A percentile compares a stretch with the other conserved stretches of the same genome.
These are phyloP conservation scores for Podospora pseudopauciseta DNA, from an alignment of 495 filamentous ascomycete genomes.

Conservation along the genomic window DNA sequence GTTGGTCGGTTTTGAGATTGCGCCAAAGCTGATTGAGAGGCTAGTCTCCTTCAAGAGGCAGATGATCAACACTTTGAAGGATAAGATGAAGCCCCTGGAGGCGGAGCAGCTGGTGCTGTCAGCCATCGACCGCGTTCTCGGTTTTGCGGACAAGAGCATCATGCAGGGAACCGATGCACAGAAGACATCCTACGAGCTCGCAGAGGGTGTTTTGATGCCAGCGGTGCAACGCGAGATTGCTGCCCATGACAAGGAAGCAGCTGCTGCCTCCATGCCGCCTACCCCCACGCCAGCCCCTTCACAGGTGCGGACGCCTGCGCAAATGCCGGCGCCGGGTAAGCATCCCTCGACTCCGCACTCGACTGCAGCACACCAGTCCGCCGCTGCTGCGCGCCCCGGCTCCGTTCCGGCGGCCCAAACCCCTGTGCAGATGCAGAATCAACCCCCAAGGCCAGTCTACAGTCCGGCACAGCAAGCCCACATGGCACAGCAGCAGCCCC, in stretches of 20 bases:
- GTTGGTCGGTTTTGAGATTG: constrained; percentile 20
- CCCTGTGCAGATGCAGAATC: neutral
- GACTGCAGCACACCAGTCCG: neutral
- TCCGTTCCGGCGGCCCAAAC: neutral
- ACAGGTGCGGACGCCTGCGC: neutral
- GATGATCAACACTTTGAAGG: constrained; percentile 27
- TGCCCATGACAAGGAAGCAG: constrained; percentile 23
- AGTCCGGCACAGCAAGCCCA: neutral
- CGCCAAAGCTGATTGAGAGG: constrained; percentile 27
- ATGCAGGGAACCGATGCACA: constrained; percentile 25
- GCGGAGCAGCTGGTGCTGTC: constrained; percentile 35
- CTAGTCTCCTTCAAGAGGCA: constrained; percentile 28
- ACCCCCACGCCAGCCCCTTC: neutral
- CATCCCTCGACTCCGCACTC: neutral
- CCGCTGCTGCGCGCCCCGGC: neutral
- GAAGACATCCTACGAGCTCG: constrained; percentile 25
- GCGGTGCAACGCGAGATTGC: neutral
- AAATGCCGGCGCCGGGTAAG: neutral
- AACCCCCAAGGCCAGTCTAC: neutral
- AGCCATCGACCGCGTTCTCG: constrained; percentile 37
- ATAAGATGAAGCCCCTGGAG: constrained; percentile 26
- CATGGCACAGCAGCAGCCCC: neutral
- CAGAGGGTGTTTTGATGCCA: constrained; percentile 31
- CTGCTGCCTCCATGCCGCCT: constrained; percentile 7
- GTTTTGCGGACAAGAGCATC: constrained; percentile 32